Evolutionary conservation across 2,329 filamentous ascomycete species (phyloP), one percentile per base, ranked within the genome.

Genomic region (Penicillium sp.): DNA sequence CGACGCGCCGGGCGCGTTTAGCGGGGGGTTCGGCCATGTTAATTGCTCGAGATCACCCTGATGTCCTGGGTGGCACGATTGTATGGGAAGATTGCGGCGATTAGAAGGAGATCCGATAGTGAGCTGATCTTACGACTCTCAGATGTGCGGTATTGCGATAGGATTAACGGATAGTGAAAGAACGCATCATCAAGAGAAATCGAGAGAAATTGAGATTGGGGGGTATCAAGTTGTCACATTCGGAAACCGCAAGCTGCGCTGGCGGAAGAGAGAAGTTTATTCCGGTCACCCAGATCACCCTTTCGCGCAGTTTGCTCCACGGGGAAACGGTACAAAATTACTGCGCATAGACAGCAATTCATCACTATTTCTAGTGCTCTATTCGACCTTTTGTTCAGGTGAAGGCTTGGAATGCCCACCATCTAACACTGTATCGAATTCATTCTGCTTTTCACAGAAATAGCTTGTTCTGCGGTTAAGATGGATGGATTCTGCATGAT

Each of bases 1-100:
- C 86, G n/a, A 80, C 80, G 52, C 80, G 76, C 61, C 81, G 79
- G 22, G 80, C 72, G 54, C 83, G 82, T 71, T 84, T 84, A 55
- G 81, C 74, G 61, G 83, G 79, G 66, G 81, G 81, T 68, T 85
- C 83, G 26, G 82, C 75, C 84, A 86, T 86, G 52, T 30, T 74
- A 52, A 13, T 54, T 52, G 37, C 40, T 59, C 46, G 57, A 61
- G 59, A 62, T 52, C 49, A 56, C 57, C 46, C 56, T 40, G 58
- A 57, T 61, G 61, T 57, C 55, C 63, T 33, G 56, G 57, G 60
- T 33, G 22, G n/a, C 22, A 52, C 37, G 56, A 56, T 57, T n/a
- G 43, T 46, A 52, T 37, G 49, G 48, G 43, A 49, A 33, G 45
- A 48, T 37, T 58, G 45, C 30, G 28, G 37, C 6, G 16, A 55